A percentile compares a stretch with the other conserved stretches of the same genome.
Evolutionary conservation across 805 yeast species (phyloP).

Genomic region (Clavispora carvajalis): DNA sequence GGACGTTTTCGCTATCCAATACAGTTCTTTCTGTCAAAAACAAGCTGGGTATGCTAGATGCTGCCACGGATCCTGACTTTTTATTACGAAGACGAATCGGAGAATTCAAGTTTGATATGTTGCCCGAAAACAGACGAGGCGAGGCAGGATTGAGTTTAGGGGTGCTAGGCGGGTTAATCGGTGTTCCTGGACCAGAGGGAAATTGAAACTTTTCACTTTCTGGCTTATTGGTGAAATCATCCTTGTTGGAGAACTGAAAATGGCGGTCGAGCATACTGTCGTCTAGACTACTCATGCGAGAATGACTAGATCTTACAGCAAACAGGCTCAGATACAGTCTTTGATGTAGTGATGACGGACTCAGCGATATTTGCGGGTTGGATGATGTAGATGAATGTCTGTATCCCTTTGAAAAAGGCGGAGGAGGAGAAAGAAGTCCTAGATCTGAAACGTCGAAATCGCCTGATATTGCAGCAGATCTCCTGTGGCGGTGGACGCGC

Average conservation of each 20-base stretch:
- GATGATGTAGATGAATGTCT: conserved; percentile 4
- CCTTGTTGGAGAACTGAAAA: conserved; percentile 30
- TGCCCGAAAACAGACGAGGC: conserved; percentile 1
- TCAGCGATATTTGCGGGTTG: conserved; percentile 1
- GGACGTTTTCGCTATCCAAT: conserved; percentile 29
- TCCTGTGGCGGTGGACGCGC: conserved; percentile 60
- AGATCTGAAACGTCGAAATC: conserved; percentile 58
- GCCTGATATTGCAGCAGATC: conserved; percentile 86
- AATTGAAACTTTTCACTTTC: conserved; percentile 21
- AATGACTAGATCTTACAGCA: conserved; percentile 3
- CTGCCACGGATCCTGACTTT: conserved; percentile 17
- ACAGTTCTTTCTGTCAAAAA: conserved; percentile 28
- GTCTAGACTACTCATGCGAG: conserved; percentile 4
- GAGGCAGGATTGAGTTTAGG: conserved; percentile 4
- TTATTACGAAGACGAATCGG: conserved; percentile 27
- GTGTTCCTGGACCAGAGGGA: conserved; percentile 15
- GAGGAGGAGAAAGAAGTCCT: conserved; percentile 32
- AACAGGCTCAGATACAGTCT: conserved; percentile 8
- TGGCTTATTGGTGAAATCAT: conserved; percentile 27
- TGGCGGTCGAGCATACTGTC: conserved; percentile 19
- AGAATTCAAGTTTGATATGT: conserved; percentile 22
- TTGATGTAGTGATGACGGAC: conserved; percentile 2
- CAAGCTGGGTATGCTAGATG: conserved; percentile 18
- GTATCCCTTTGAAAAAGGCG: neutral
- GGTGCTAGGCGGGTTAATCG: neutral